A percentile compares a stretch with the other conserved stretches of the same genome.
Evolutionary conservation across 495 filamentous ascomycete genomes (phyloP).

Genomic region (Trypethelium eluteriae): DNA sequence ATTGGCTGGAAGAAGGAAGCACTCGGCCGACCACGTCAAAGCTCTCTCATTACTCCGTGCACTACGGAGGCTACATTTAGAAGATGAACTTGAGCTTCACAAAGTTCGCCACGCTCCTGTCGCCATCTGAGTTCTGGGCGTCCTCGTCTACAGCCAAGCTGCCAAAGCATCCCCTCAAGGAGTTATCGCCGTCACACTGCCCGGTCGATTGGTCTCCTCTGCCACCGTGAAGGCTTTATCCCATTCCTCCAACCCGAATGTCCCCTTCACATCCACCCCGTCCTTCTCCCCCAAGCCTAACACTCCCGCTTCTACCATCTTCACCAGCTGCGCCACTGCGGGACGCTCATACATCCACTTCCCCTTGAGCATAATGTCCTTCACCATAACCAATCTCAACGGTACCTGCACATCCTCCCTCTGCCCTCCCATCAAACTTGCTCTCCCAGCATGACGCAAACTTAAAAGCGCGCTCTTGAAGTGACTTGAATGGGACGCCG

Average conservation of each 20-base stretch:
- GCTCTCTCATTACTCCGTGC: too few species aligned
- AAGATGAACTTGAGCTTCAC: not conserved
- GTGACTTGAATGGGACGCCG: conserved; percentile 36
- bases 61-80: not conserved
- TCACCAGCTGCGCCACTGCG: conserved; percentile 18
- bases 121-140: too few species aligned
- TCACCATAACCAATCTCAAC: conserved; percentile 36
- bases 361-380: conserved; percentile 41
- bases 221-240: conserved; percentile 20
- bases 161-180: not conserved
- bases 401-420: conserved; percentile 35
- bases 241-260: conserved; percentile 22
- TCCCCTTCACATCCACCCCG: conserved; percentile 10
- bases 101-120: not conserved
- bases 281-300: conserved; percentile 14
- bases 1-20: too few species aligned
- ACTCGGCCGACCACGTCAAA: too few species aligned
- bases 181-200: conserved; percentile 15
- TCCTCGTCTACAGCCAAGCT: too few species aligned
- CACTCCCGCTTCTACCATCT: conserved; percentile 20
- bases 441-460: conserved; percentile 38
- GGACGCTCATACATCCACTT: conserved; percentile 45
- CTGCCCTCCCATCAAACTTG: conserved; percentile 44
- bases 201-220: conserved; percentile 13
- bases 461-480: conserved; percentile 38